Conservation (phyloP, 2,329 filamentous ascomycete species). For the Trichoderma atroviride region DNA sequence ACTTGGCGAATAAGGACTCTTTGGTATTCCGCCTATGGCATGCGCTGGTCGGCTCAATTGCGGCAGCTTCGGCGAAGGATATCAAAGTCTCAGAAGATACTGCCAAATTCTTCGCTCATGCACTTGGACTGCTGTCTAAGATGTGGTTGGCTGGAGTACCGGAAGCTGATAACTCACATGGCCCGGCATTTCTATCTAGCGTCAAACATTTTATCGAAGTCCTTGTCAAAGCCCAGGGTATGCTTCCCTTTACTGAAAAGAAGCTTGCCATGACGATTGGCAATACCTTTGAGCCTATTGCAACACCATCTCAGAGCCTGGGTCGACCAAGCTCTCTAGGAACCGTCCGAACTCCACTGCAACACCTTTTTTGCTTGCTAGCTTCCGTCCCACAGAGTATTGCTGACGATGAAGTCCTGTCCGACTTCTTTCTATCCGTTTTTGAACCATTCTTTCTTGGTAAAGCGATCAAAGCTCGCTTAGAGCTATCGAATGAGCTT, state of each 20-base stretch:
- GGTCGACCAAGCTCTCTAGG: constrained; percentile 53
- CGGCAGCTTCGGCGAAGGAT: constrained; percentile 76
- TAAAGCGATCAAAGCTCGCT: constrained; percentile 48
- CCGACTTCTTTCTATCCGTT: constrained; percentile 51
- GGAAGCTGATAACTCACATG: constrained; percentile 49
- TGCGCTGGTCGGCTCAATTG: constrained; percentile 63
- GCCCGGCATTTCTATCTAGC: constrained; percentile 57
- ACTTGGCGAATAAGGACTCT: constrained; percentile 63
- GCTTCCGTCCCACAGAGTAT: constrained; percentile 52
- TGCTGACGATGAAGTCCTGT: constrained; percentile 50
- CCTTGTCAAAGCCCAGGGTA: constrained; percentile 56
- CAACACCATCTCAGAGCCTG: constrained; percentile 67
- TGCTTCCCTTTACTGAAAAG: constrained; percentile 66
- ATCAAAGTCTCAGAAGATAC: constrained; percentile 86
- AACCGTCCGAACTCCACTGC: constrained; percentile 60
- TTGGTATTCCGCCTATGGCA: constrained; percentile 59
- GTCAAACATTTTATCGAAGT: constrained; percentile 54
- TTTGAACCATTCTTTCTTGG: constrained; percentile 62
- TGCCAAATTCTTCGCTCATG: constrained; percentile 73
- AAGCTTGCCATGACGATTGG: constrained; percentile 54
- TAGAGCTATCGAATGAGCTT: constrained; percentile 55
- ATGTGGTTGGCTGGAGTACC: constrained; percentile 58
- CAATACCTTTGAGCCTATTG: constrained; percentile 62
- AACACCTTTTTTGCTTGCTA: constrained; percentile 67
- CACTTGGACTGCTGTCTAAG: constrained; percentile 69